These are phyloP conservation scores for Zanthoxylum bungeanum DNA, from an alignment of 345 rosid genomes.

Conservation along the genomic window DNA sequence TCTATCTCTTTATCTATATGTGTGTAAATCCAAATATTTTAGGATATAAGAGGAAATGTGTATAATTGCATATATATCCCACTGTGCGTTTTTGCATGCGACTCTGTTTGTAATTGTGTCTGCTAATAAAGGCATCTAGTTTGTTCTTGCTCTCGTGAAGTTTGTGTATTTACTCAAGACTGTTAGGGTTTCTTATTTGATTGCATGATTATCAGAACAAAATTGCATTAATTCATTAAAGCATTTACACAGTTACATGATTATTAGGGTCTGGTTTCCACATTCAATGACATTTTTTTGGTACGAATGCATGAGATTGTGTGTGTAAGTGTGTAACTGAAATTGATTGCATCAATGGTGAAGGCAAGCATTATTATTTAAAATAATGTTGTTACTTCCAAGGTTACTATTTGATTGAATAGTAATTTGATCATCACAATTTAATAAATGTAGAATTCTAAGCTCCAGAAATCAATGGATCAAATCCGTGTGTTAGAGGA, in stretches of 20 bases:
- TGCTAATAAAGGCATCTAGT: neutral
- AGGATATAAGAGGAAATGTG: constrained; percentile 2
- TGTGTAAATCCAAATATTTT: neutral
- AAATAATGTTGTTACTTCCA: neutral
- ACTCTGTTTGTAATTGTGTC: neutral
- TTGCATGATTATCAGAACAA: neutral
- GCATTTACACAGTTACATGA: neutral
- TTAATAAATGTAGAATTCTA: constrained; percentile 50
- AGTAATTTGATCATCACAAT: constrained; percentile 11
- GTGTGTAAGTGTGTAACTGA: neutral
- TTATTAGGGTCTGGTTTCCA: neutral
- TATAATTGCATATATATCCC: constrained; percentile 7
- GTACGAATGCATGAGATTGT: neutral
- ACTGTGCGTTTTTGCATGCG: neutral
- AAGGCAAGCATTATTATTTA: neutral
- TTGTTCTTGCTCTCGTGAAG: neutral
- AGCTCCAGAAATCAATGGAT: constrained; percentile 75
- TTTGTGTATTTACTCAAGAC: neutral
- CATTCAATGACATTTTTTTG: neutral
- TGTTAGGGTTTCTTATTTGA: neutral
- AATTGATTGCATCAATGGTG: neutral
- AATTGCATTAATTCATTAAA: neutral
- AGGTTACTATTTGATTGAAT: constrained; percentile 1
- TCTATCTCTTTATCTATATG: constrained; percentile 6
- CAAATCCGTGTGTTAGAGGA: constrained; percentile 61